phyloP scores from a whole-genome alignment of 2,329 filamentous ascomycete species.

The Aspergillus hortae region DNA sequence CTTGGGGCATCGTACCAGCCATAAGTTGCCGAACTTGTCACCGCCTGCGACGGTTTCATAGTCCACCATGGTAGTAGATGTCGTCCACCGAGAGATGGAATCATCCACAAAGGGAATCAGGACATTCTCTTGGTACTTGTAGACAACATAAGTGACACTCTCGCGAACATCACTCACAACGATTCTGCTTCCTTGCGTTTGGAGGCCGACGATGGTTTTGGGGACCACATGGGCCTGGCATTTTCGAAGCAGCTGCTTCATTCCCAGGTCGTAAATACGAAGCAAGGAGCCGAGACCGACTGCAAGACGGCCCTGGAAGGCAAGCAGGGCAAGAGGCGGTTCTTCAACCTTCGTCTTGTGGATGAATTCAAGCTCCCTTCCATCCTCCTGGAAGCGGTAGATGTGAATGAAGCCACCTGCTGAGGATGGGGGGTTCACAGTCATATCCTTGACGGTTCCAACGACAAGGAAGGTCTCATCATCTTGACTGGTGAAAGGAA shows the following conservation, averaged over 20 bases:
- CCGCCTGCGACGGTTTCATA: slow-evolving; percentile 94
- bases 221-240: slow-evolving; percentile 75
- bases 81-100: slow-evolving; percentile 83
- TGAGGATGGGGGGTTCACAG: slow-evolving; percentile 70
- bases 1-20: slow-evolving; percentile 80
- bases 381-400: slow-evolving; percentile 83
- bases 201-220: slow-evolving; percentile 80
- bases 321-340: slow-evolving; percentile 82
- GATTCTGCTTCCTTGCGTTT: slow-evolving; percentile 87
- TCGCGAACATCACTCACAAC: slow-evolving; percentile 91
- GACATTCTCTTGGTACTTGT: slow-evolving; percentile 87
- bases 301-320: slow-evolving; percentile 85
- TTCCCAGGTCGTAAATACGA: slow-evolving; percentile 86
- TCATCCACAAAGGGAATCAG: slow-evolving; percentile 94
- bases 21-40: slow-evolving; percentile 97
- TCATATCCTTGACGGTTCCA: slow-evolving; percentile 88
- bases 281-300: slow-evolving; percentile 81
- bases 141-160: slow-evolving; percentile 86
- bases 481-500: slow-evolving; percentile 83
- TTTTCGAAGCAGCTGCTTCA: slow-evolving; percentile 89
- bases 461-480: slow-evolving; percentile 90
- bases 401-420: slow-evolving; percentile 84
- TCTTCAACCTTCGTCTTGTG: slow-evolving; percentile 93
- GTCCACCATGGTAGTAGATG: slow-evolving; percentile 88
- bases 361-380: slow-evolving; percentile 86